Evolutionary conservation across 1,284 basidiomycete genomes (phyloP), one percentile per base, ranked within the genome.

Genomic region (Irpex sp.): DNA sequence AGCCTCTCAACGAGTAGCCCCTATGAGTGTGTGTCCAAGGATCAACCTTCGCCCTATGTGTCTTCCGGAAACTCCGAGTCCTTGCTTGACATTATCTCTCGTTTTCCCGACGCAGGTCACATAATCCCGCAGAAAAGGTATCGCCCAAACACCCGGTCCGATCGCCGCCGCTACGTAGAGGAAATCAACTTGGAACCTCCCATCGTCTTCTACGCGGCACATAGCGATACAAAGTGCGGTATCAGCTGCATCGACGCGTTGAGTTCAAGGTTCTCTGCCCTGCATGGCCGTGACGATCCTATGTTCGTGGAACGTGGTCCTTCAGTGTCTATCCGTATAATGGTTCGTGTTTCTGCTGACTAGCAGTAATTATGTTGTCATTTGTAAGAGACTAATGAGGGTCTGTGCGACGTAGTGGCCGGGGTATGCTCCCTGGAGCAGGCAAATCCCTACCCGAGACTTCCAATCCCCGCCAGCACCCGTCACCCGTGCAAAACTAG

Each of bases 391-490:
- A 59, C 55, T 46, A 61, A n/a, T 57, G 39, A 46, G 13, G 11
- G n/a, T 46, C 31, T 33, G 31, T 15, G 39, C 11, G 37, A 5
- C 11, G 1, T 63, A 91, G 89, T 92, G 90, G 89, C 88, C 88
- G 4, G 88, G 89, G 0, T 91, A 91, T 67, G 76, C 83, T 17
- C 78, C 83, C 50, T 92, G 88, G 88, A 88, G 85, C 62, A 81
- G 86, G 60, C 89, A 92, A 70, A 92, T 92, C 63, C 90, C 89
- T 7, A 91, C 89, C 0, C 84, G 84, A 71, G 88, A 92, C 73
- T 92, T 90, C 71, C 81, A 82, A 37, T 89, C 81, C 62, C 89
- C 89, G 0, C 90, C 88, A 51, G 82, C 86, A 4, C 89, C 85
- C 9, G 89, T 92, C 55, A 77, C 75, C 0, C 76, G 77, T 26